A percentile compares a stretch with the other conserved stretches of the same genome.
Evolutionary conservation across 2,329 filamentous ascomycete genomes (phyloP).

Genomic region (Aspergillus sp.): DNA sequence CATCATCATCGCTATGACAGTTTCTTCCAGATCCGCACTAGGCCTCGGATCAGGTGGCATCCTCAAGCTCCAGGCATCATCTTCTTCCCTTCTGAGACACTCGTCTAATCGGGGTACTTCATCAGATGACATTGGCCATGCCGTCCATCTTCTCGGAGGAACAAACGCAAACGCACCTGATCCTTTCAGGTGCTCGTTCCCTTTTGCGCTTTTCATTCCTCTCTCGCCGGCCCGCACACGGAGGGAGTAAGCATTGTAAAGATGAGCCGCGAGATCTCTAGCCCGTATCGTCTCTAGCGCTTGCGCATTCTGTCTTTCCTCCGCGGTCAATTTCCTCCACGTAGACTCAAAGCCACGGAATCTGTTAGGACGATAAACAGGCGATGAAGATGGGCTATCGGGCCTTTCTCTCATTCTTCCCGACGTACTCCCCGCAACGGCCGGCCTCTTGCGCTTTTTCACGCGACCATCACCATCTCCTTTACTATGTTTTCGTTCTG

Average conservation of each 20-base stretch:
- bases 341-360: slow-evolving; percentile 60
- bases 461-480: too few relatives aligned
- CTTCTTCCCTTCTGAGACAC: slow-evolving; percentile 39
- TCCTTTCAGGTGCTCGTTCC: slow-evolving; percentile 4
- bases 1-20: slow-evolving; percentile 58
- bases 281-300: slow-evolving; percentile 57
- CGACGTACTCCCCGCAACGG: too few relatives aligned
- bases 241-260: slow-evolving; percentile 69
- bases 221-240: slow-evolving; percentile 41
- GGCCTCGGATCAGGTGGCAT: slow-evolving; percentile 40
- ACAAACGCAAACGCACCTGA: slow-evolving; percentile 32
- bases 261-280: slow-evolving; percentile 62
- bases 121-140: slow-evolving; percentile 66
- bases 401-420: not conserved
- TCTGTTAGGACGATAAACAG: slow-evolving; percentile 54
- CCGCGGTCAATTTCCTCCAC: slow-evolving; percentile 81
- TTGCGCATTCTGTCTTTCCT: slow-evolving; percentile 62
- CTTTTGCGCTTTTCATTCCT: slow-evolving; percentile 4
- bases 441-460: not conserved
- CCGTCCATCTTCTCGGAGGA: slow-evolving; percentile 61
- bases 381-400: slow-evolving; percentile 7
- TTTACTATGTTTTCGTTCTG: not conserved
- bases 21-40: slow-evolving; percentile 60
- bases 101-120: slow-evolving; percentile 55
- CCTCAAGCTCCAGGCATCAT: slow-evolving; percentile 47